These are phyloP conservation scores for Auricularia heimuer DNA, from an alignment of 768 basidiomycete species.

Conservation along the genomic window DNA sequence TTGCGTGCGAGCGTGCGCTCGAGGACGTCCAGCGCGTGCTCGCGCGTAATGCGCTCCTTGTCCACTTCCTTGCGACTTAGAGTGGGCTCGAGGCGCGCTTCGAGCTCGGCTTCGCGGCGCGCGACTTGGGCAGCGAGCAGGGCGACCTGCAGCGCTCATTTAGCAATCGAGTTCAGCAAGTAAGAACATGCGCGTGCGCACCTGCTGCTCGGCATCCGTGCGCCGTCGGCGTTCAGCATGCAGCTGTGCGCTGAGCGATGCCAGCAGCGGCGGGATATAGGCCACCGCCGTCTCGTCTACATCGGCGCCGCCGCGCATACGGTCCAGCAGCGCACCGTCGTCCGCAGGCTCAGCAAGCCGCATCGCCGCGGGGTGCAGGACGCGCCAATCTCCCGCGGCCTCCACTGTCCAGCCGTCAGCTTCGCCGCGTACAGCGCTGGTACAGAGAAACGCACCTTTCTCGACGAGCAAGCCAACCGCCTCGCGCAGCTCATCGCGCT, in stretches of 20 bases:
- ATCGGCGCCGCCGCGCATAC: not conserved
- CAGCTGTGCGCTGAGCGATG: not conserved
- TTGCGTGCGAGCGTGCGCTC: constrained; percentile 32
- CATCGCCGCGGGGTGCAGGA: not conserved
- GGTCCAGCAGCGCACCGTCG: not conserved
- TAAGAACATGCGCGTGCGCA: too few species aligned
- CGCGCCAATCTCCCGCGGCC: not conserved
- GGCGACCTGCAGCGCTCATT: constrained; percentile 16
- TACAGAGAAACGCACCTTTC: constrained; percentile 37
- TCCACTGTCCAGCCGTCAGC: not conserved
- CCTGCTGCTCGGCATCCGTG: not conserved
- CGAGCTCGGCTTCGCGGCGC: constrained; percentile 47
- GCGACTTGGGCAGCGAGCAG: constrained; percentile 45
- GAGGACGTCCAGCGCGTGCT: constrained; percentile 32
- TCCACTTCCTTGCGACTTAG: not conserved
- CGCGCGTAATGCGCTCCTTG: constrained; percentile 10
- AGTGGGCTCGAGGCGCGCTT: constrained; percentile 21
- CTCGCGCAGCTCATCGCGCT: constrained; percentile 45
- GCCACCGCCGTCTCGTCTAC: not conserved
- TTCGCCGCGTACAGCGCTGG: not conserved
- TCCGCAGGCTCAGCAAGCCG: not conserved
- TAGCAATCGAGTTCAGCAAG: too few species aligned
- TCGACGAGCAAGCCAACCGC: constrained; percentile 44
- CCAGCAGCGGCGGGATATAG: not conserved
- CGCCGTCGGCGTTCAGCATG: not conserved